Percentiles rank a stretch among this genome's conserved stretches.
phyloP scores from a whole-genome alignment of 2,329 filamentous ascomycete genomes.

The Cladophialophora chaetospira region DNA sequence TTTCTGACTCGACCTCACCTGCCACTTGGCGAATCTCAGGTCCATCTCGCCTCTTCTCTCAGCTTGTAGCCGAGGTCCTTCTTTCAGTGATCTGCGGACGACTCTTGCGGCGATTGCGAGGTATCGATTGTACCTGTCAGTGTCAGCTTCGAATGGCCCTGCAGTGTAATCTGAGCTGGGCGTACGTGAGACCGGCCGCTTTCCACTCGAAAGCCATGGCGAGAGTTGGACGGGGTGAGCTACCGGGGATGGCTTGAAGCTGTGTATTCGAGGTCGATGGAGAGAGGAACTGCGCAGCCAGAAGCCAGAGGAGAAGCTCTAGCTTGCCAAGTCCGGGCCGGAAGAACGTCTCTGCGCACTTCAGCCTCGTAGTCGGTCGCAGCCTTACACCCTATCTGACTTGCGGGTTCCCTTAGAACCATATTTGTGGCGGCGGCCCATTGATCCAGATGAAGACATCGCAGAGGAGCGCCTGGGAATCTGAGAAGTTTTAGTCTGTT shows the following conservation, averaged over 20 bases:
- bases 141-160: slow-evolving; percentile 39
- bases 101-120: slow-evolving; percentile 91
- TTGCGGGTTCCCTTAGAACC: too few relatives aligned
- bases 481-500: too few relatives aligned
- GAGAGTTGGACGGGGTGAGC: slow-evolving; percentile 7
- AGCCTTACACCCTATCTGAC: too few relatives aligned
- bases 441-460: too few relatives aligned
- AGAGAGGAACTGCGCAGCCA: background rate
- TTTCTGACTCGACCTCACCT: slow-evolving; percentile 64
- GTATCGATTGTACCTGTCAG: slow-evolving; percentile 97
- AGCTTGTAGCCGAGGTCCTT: slow-evolving; percentile 81
- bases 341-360: background rate
- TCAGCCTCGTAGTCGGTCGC: background rate
- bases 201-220: slow-evolving; percentile 96
- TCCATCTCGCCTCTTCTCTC: slow-evolving; percentile 91
- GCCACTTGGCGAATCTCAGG: slow-evolving; percentile 89
- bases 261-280: background rate
- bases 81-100: slow-evolving; percentile 95
- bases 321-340: background rate
- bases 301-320: background rate
- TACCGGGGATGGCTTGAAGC: background rate
- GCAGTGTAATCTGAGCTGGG: slow-evolving; percentile 34
- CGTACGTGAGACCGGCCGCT: slow-evolving; percentile 93
- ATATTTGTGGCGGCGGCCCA: too few relatives aligned
- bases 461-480: too few relatives aligned